Base-by-base conservation (phyloP, 352 stramenopile genomes). In the Globisporangium spiculum region DNA sequence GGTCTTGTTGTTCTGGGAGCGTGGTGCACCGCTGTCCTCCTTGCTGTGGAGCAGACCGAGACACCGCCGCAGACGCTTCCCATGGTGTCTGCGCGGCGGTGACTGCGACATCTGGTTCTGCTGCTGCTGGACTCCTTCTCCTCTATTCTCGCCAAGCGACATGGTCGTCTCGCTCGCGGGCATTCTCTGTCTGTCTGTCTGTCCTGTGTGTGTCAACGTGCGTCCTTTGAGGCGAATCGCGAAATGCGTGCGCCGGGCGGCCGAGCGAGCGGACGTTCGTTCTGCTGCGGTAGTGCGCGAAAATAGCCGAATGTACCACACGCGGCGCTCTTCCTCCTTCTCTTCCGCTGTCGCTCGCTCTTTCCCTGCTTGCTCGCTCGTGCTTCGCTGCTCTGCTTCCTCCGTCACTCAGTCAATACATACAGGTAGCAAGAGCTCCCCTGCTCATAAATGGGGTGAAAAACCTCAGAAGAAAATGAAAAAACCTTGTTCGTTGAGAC, bases 11-110 rank as follows among this genome's bases (percentile, higher is more conserved):
- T 20, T 64, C 22, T 54, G 12, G 14, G 22, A 12, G 7, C 20
- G 1, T 60, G 26, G 26, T 12, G 55, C 44, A 2, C 44, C 18
- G 16, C 55, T 30, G 30, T 36, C 16, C 20, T 64, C 36, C 8
- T 36, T 54, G 59, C 12, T 3, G 59, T 64, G 59, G 6, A 64
- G 59, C 34, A 60, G 16, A 2, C 54, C 26, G 6, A 60, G 54
- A 26, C 59, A 64, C 59, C 41, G 36, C 36, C 59, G 59, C 59
- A 64, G 38, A 54, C 59, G 59, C 59, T 64, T 64, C 36, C 59
- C 59, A 18, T 64, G 59, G 59, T 55, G 24, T 64, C 38, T 64
- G 36, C 41, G 59, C 59, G 59, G 38, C 38, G 26, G 24, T 20
- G 30, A 18, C 16, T 22, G 14, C 58, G 58, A 32, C 34, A 6